A percentile compares a stretch with the other conserved stretches of the same genome.
Conservation (phyloP, 768 basidiomycete species). For the Leucosporidium yakuticum region DNA sequence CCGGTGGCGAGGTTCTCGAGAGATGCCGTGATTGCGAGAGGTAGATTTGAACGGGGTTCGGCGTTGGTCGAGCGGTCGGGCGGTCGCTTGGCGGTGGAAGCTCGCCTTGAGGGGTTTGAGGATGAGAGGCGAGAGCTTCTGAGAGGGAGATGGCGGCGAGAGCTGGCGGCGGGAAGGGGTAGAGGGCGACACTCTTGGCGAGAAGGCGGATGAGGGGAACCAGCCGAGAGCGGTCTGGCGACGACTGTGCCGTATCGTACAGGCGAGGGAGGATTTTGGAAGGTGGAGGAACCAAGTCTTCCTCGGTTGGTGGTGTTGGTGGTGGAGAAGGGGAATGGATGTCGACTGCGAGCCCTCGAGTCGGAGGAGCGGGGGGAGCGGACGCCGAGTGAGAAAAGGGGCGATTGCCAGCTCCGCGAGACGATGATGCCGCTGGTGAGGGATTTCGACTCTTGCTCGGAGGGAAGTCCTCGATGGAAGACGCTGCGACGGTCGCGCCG, state of each 20-base stretch:
- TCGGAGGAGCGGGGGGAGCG: neutral
- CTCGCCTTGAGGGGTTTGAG: neutral
- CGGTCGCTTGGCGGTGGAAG: neutral
- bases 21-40: slow-evolving; percentile 30
- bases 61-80: slow-evolving; percentile 1
- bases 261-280: slow-evolving; percentile 27
- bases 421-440: neutral
- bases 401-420: neutral
- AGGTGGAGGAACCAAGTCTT: slow-evolving; percentile 22
- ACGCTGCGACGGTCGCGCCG: slow-evolving; percentile 23
- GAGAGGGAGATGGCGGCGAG: slow-evolving; percentile 27
- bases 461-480: slow-evolving; percentile 10
- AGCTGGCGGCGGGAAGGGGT: slow-evolving; percentile 32
- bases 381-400: neutral
- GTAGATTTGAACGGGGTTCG: slow-evolving; percentile 31
- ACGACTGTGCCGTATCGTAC: neutral
- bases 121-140: slow-evolving; percentile 22
- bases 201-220: slow-evolving; percentile 25
- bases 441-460: neutral
- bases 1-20: neutral
- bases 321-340: neutral
- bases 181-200: slow-evolving; percentile 22
- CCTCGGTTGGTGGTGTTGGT: neutral
- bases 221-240: neutral
- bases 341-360: slow-evolving; percentile 13